A percentile compares a stretch with the other conserved stretches of the same genome.
Conservation (phyloP, 352 stramenopile genomes). For the Pythium aquatile region DNA sequence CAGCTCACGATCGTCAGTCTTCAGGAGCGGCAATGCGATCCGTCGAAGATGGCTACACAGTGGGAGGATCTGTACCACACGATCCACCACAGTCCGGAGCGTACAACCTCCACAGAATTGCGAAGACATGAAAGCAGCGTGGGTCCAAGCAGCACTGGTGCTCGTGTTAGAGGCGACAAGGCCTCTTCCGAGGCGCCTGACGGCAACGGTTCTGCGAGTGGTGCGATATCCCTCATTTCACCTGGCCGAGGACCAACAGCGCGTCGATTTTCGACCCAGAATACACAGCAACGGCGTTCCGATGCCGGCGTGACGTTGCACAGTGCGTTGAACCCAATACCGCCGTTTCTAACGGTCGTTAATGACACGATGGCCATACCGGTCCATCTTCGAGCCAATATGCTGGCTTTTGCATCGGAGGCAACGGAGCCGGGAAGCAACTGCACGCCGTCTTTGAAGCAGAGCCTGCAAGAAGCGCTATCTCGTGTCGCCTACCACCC, state of each 20-base stretch:
- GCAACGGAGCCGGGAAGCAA: slow-evolving; percentile 6
- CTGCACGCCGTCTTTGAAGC: slow-evolving; percentile 31
- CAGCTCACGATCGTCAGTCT: slow-evolving; percentile 49
- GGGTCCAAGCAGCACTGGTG: background rate
- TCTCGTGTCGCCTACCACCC: slow-evolving; percentile 38
- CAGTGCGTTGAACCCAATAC: background rate
- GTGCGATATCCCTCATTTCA: background rate
- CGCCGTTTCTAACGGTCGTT: slow-evolving; percentile 9
- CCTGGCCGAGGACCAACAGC: slow-evolving; percentile 4
- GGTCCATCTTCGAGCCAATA: slow-evolving; percentile 20
- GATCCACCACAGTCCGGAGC: slow-evolving; percentile 31
- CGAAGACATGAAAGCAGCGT: slow-evolving; percentile 4
- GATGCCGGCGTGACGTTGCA: background rate
- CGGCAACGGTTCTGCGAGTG: background rate
- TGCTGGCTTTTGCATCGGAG: slow-evolving; percentile 11
- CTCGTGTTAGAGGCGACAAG: background rate
- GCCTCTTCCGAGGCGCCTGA: background rate
- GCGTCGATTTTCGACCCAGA: slow-evolving; percentile 20
- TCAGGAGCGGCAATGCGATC: slow-evolving; percentile 9
- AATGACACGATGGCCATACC: background rate
- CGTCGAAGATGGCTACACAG: background rate
- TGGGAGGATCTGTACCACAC: slow-evolving; percentile 59
- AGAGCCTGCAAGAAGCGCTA: slow-evolving; percentile 41
- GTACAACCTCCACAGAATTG: slow-evolving; percentile 23
- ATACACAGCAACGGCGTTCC: slow-evolving; percentile 13